Conservation (phyloP, 306 rosid genomes). For the Castanea crenata region DNA sequence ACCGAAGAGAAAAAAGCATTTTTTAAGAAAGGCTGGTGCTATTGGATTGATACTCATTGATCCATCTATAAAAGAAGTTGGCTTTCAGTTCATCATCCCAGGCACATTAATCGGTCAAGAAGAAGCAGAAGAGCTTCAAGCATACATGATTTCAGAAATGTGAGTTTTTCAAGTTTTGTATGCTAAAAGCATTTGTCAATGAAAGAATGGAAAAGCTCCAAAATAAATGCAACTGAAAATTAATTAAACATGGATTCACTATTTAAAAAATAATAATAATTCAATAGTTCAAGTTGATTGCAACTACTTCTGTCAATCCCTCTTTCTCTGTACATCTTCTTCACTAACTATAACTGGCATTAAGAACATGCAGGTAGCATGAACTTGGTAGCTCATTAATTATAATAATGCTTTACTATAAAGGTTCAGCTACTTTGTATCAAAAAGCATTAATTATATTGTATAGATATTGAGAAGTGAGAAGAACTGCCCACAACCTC, state of each 20-base stretch:
- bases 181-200: background rate
- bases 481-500: background rate
- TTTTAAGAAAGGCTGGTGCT: constrained; percentile 54
- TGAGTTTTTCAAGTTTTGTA: constrained; percentile 35
- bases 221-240: background rate
- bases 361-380: no score
- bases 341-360: no score
- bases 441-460: no score
- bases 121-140: constrained; percentile 56
- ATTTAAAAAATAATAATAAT: background rate
- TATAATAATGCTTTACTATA: no score
- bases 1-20: constrained; percentile 34
- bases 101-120: constrained; percentile 58
- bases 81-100: constrained; percentile 61
- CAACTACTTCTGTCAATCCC: constrained; percentile 1
- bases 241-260: background rate
- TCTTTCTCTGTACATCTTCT: no score
- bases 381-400: no score
- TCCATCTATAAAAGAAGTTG: constrained; percentile 49
- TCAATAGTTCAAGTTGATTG: background rate
- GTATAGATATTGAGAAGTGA: no score
- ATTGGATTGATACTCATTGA: constrained; percentile 75
- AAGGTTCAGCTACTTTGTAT: no score
- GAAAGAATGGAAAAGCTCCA: background rate
- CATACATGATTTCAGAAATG: constrained; percentile 49